Conservation (phyloP, 2,329 filamentous ascomycete species). For the Diaporthe aspalathi region DNA sequence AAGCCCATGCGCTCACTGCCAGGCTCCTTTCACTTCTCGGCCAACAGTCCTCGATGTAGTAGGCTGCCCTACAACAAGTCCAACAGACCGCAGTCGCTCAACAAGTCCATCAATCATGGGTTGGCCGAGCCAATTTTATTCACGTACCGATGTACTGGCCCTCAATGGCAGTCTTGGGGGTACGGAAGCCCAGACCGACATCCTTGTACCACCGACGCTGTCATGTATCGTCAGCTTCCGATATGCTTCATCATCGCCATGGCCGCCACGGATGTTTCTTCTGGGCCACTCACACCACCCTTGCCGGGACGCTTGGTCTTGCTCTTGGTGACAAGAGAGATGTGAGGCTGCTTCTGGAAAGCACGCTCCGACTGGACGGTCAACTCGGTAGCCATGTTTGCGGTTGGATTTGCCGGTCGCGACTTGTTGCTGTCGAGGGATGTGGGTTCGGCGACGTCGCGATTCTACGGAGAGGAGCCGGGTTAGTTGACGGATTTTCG, state of each 20-base stretch:
- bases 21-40: background rate
- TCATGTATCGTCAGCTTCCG: slow-evolving; percentile 33
- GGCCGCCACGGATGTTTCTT: background rate
- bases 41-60: background rate
- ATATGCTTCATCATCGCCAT: background rate
- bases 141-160: slow-evolving; percentile 98
- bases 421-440: slow-evolving; percentile 47
- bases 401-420: slow-evolving; percentile 57
- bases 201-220: slow-evolving; percentile 86
- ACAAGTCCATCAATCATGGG: background rate
- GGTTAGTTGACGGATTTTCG: slow-evolving; percentile 43
- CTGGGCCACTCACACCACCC: slow-evolving; percentile 80
- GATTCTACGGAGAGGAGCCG: slow-evolving; percentile 45
- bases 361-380: slow-evolving; percentile 99
- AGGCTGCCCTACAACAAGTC: slow-evolving; percentile 4
- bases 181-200: slow-evolving; percentile 98
- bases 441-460: slow-evolving; percentile 43
- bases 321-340: slow-evolving; percentile 98
- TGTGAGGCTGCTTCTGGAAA: slow-evolving; percentile 99
- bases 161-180: slow-evolving; percentile 98
- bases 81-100: background rate
- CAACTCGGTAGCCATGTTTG: slow-evolving; percentile 96
- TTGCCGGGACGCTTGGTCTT: slow-evolving; percentile 90
- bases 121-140: background rate
- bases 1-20: background rate